phyloP scores from a whole-genome alignment of 23 red algal species.

The Gracilariopsis chorda region DNA sequence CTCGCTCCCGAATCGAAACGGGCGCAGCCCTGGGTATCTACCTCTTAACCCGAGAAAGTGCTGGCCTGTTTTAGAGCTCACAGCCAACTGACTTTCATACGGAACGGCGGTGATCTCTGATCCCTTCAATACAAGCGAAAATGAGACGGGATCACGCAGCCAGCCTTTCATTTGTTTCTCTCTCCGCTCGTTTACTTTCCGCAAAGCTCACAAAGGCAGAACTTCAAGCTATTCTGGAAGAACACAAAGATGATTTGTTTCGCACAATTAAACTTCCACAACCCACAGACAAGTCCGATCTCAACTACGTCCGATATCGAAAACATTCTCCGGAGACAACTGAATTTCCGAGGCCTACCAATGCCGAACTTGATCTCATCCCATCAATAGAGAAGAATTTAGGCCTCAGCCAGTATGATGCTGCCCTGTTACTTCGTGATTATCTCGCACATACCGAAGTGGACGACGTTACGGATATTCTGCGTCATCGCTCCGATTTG shows the following conservation, averaged over 20 bases:
- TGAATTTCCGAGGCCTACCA: slow-evolving; percentile 20
- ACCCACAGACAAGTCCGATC: not conserved
- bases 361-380: slow-evolving; percentile 38
- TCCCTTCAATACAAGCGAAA: too few relatives aligned
- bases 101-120: too few relatives aligned
- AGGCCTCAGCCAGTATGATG: slow-evolving; percentile 7
- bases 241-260: slow-evolving; percentile 33
- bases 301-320: slow-evolving; percentile 18
- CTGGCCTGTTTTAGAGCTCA: too few relatives aligned
- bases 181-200: slow-evolving; percentile 13
- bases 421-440: slow-evolving; percentile 38
- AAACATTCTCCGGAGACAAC: not conserved
- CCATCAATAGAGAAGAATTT: slow-evolving; percentile 19
- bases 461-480: slow-evolving; percentile 28
- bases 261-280: not conserved
- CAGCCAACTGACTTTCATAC: too few relatives aligned
- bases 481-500: not conserved
- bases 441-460: slow-evolving; percentile 14
- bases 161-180: not conserved
- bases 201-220: slow-evolving; percentile 10
- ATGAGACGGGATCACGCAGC: slow-evolving; percentile 17
- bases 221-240: not conserved
- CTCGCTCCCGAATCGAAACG: too few relatives aligned
- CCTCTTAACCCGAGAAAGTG: too few relatives aligned
- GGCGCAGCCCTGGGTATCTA: too few relatives aligned